Evolutionary conservation across 1,139 yeast species (phyloP).

Genomic region (Suhomyces coccinellae): DNA sequence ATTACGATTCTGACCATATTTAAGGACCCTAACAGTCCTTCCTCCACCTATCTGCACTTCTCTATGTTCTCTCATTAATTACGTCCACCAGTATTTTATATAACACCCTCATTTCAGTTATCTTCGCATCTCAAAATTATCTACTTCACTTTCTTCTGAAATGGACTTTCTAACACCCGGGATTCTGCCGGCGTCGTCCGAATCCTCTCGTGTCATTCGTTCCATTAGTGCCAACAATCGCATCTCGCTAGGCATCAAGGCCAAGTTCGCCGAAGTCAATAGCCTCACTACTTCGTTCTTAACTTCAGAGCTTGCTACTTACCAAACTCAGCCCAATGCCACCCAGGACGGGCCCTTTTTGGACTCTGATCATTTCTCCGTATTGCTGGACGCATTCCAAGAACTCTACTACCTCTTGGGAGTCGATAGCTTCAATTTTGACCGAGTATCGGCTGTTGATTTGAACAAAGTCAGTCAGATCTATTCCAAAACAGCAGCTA

Average conservation of each 20-base stretch:
- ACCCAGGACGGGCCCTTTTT: neutral
- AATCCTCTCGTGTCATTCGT: slow-evolving; percentile 13
- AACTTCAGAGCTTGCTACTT: slow-evolving; percentile 12
- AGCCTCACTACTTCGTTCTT: slow-evolving; percentile 14
- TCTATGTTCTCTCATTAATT: too few species aligned
- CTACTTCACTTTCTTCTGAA: neutral
- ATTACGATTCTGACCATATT: too few species aligned
- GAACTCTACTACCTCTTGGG: slow-evolving; percentile 26
- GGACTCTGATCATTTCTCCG: slow-evolving; percentile 11
- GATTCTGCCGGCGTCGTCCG: slow-evolving; percentile 14
- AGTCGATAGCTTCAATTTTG: slow-evolving; percentile 26
- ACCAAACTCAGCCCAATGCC: slow-evolving; percentile 1
- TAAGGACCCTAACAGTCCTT: too few species aligned
- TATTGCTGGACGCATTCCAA: slow-evolving; percentile 26
- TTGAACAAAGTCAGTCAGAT: slow-evolving; percentile 16
- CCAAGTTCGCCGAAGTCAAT: slow-evolving; percentile 16
- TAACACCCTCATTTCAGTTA: neutral
- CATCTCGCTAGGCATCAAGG: slow-evolving; percentile 15
- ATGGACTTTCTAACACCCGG: slow-evolving; percentile 22
- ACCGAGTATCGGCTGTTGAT: slow-evolving; percentile 18
- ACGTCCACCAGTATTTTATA: too few species aligned
- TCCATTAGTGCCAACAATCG: slow-evolving; percentile 19
- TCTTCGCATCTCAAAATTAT: slow-evolving; percentile 2
- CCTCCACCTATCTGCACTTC: too few species aligned
- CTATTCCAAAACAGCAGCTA: slow-evolving; percentile 7